These are phyloP conservation scores for Acer negundo DNA, from an alignment of 345 rosid genomes.

Conservation along the genomic window DNA sequence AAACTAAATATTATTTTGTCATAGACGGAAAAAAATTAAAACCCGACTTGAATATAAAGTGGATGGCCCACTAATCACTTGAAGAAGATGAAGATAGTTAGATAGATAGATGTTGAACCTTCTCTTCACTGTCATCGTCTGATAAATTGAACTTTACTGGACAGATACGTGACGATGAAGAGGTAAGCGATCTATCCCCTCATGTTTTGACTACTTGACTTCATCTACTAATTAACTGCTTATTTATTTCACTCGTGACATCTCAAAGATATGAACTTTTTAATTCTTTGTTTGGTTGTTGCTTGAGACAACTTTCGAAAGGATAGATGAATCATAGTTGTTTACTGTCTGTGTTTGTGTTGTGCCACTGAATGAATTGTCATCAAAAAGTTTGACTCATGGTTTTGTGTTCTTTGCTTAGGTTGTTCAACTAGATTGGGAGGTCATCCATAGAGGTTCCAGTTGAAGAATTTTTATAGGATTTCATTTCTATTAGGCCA, in stretches of 20 bases:
- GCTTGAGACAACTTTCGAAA: background rate
- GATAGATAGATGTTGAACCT: background rate
- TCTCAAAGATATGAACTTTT: background rate
- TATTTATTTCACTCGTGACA: background rate
- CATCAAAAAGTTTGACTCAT: background rate
- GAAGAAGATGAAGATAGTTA: too few relatives aligned
- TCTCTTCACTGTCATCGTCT: background rate
- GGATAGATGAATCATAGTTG: background rate
- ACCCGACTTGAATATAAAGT: background rate
- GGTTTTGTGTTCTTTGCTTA: background rate
- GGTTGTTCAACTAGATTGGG: slow-evolving; percentile 7
- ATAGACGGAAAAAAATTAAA: too few relatives aligned
- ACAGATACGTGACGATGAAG: background rate
- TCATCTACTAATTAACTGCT: background rate
- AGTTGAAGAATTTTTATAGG: slow-evolving; percentile 13
- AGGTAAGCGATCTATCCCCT: background rate
- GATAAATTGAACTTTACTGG: background rate
- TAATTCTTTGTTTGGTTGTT: background rate
- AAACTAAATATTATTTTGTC: too few relatives aligned
- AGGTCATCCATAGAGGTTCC: background rate
- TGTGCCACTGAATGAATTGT: too few relatives aligned
- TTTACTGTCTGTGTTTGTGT: too few relatives aligned
- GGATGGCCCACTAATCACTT: background rate
- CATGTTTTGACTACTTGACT: background rate
- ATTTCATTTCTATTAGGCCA: slow-evolving; percentile 3